These are phyloP conservation scores for Trichoderma endophyticum DNA, from an alignment of 2,329 filamentous ascomycete genomes.

Conservation along the genomic window DNA sequence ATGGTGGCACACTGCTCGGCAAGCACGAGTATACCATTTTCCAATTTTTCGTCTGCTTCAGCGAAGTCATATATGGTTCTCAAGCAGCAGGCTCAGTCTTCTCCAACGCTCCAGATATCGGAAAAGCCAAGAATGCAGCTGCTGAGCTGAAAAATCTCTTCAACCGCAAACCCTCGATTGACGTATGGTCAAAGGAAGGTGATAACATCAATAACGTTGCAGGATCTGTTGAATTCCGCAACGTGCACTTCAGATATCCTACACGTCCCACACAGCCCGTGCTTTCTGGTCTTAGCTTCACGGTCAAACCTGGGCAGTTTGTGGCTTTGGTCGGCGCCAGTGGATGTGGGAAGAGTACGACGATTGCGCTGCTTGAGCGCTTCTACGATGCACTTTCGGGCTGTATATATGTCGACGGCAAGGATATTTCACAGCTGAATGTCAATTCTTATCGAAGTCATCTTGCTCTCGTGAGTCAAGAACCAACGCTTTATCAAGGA, in stretches of 20 bases:
- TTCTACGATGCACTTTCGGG: conserved; percentile 24
- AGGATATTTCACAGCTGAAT: conserved; percentile 16
- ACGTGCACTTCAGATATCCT: conserved; percentile 66
- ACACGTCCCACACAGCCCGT: conserved; percentile 37
- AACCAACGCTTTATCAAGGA: conserved; percentile 32
- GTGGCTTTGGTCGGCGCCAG: conserved; percentile 70
- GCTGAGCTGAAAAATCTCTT: background rate
- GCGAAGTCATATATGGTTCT: background rate
- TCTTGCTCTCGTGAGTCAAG: conserved; percentile 27
- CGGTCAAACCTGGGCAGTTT: conserved; percentile 59
- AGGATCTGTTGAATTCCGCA: conserved; percentile 44
- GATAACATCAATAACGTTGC: background rate
- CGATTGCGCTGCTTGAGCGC: conserved; percentile 30
- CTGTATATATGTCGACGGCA: background rate
- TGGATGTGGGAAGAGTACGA: conserved; percentile 45
- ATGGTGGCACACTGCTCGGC: background rate
- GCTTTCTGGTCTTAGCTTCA: conserved; percentile 52
- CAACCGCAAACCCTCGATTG: background rate
- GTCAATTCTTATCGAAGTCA: conserved; percentile 23
- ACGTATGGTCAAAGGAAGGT: background rate
- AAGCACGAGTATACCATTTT: background rate
- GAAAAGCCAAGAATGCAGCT: background rate
- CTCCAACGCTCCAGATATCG: background rate
- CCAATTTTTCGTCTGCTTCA: background rate
- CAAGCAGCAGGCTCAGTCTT: background rate